phyloP scores from a whole-genome alignment of 192 early-diverging fungal genomes.

The Podila minutissima region DNA sequence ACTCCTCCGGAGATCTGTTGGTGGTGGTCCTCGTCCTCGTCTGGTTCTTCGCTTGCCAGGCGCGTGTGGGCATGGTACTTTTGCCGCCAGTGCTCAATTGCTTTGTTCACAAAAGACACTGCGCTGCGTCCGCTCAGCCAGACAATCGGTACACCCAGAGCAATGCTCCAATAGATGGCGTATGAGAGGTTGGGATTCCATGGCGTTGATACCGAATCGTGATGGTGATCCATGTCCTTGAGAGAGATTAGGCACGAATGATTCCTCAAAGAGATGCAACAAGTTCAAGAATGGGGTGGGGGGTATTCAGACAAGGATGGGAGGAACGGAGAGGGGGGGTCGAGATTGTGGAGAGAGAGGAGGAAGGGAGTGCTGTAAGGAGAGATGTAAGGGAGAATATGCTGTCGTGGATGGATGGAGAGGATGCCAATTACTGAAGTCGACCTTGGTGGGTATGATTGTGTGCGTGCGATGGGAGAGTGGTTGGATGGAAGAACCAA shows the following conservation, averaged over 20 bases:
- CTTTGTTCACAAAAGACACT: neutral
- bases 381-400: too few relatives aligned
- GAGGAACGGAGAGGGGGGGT: too few relatives aligned
- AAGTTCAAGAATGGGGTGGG: too few relatives aligned
- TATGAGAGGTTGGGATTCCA: slow-evolving; percentile 42
- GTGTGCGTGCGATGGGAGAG: too few relatives aligned
- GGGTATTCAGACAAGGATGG: too few relatives aligned
- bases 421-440: too few relatives aligned
- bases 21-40: neutral
- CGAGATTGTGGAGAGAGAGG: too few relatives aligned
- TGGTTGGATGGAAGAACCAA: too few relatives aligned
- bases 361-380: too few relatives aligned
- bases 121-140: slow-evolving; percentile 16
- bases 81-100: neutral
- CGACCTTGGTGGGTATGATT: too few relatives aligned
- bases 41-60: neutral
- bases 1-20: neutral
- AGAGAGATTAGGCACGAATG: too few relatives aligned
- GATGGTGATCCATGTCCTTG: slow-evolving; percentile 12
- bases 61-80: neutral
- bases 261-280: neutral
- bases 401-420: too few relatives aligned
- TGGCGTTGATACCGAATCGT: slow-evolving; percentile 15
- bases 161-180: slow-evolving; percentile 32
- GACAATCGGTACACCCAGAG: slow-evolving; percentile 17